These are phyloP conservation scores for Arxiozyma telluris DNA, from an alignment of 1,139 yeast species.

Conservation along the genomic window DNA sequence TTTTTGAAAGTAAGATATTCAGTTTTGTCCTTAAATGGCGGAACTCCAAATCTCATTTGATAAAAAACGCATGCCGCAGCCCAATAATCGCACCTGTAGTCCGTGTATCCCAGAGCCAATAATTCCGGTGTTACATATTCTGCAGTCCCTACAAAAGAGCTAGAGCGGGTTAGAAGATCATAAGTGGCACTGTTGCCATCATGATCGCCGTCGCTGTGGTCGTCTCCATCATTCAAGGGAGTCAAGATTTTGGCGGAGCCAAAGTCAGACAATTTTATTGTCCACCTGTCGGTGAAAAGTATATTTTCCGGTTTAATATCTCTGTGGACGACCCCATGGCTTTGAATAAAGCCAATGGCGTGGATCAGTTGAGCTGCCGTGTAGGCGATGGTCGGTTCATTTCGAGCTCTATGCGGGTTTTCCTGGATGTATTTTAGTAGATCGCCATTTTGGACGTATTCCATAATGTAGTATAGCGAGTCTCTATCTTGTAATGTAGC, in stretches of 20 bases:
- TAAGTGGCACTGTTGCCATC: slow-evolving; percentile 21
- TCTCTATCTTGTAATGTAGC: slow-evolving; percentile 70
- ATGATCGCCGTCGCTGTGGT: too few species aligned
- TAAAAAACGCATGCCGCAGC: slow-evolving; percentile 72
- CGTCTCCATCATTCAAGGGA: slow-evolving; percentile 14
- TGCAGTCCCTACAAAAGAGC: slow-evolving; percentile 86
- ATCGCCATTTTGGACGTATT: slow-evolving; percentile 73
- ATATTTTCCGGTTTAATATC: slow-evolving; percentile 76
- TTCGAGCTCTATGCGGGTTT: slow-evolving; percentile 38
- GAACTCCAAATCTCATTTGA: slow-evolving; percentile 66
- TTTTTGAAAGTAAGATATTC: slow-evolving; percentile 67
- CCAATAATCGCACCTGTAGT: slow-evolving; percentile 72
- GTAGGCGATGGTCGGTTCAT: slow-evolving; percentile 45
- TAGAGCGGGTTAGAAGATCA: slow-evolving; percentile 59
- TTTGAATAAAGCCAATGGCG: slow-evolving; percentile 66
- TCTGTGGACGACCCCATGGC: slow-evolving; percentile 66
- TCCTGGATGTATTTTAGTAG: slow-evolving; percentile 49
- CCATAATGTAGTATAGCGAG: slow-evolving; percentile 62
- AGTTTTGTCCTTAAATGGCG: slow-evolving; percentile 71
- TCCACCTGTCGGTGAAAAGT: slow-evolving; percentile 51
- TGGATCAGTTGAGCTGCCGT: slow-evolving; percentile 66
- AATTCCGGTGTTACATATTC: slow-evolving; percentile 72
- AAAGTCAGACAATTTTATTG: slow-evolving; percentile 69
- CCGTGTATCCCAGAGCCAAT: slow-evolving; percentile 58
- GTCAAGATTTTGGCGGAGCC: slow-evolving; percentile 69